A percentile compares a stretch with the other conserved stretches of the same genome.
These are phyloP conservation scores for Hygrocybe coccinea DNA, from an alignment of 768 basidiomycete genomes.

Conservation along the genomic window DNA sequence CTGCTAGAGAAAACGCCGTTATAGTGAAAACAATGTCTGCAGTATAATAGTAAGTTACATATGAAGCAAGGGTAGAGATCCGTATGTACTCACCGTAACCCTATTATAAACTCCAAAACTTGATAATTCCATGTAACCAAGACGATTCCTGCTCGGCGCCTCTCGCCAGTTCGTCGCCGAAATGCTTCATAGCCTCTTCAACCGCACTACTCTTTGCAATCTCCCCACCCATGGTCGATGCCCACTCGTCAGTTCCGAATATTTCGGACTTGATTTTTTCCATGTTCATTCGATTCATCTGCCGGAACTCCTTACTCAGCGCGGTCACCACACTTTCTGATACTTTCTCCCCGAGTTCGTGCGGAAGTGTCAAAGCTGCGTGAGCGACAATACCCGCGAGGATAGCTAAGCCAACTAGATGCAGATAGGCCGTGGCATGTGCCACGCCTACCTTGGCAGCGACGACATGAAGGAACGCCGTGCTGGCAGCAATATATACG, in stretches of 20 bases:
- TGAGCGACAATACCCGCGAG: not conserved
- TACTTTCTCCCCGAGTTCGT: slow-evolving; percentile 1
- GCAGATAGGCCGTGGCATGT: not conserved
- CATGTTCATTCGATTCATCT: not conserved
- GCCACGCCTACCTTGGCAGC: not conserved
- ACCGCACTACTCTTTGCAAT: not conserved
- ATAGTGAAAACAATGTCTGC: too few relatives aligned
- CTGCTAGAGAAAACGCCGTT: too few relatives aligned
- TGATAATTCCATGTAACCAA: too few relatives aligned
- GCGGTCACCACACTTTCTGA: not conserved
- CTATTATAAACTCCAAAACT: too few relatives aligned
- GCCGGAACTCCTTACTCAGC: not conserved
- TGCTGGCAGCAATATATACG: not conserved
- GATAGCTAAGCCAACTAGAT: not conserved
- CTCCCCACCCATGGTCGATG: not conserved
- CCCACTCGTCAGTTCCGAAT: not conserved
- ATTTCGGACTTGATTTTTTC: not conserved
- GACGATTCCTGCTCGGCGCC: too few relatives aligned
- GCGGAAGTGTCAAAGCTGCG: not conserved
- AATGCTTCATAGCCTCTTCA: not conserved
- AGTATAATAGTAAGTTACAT: too few relatives aligned
- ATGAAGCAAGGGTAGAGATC: too few relatives aligned
- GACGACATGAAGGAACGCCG: not conserved
- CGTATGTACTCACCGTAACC: not conserved
- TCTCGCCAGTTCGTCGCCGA: not conserved